Conservation (phyloP, 495 filamentous ascomycete species). For the Penicillium steckii region DNA sequence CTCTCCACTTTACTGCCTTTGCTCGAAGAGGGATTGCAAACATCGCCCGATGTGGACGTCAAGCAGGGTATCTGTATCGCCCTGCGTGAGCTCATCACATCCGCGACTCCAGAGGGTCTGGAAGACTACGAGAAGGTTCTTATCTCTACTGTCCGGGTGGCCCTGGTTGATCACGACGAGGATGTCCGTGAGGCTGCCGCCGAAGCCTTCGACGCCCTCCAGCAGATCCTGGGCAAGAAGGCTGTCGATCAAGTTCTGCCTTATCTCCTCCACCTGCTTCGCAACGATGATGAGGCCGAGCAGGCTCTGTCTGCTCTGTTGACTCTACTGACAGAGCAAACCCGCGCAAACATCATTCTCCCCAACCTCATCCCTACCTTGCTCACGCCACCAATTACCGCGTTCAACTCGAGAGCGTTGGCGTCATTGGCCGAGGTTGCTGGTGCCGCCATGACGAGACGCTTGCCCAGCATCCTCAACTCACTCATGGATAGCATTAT, state of each 20-base stretch:
- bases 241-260: slow-evolving; percentile 94
- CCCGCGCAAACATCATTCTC: slow-evolving; percentile 91
- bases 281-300: slow-evolving; percentile 80
- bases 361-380: slow-evolving; percentile 94
- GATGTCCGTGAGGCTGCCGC: slow-evolving; percentile 95
- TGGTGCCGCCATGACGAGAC: slow-evolving; percentile 80
- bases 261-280: slow-evolving; percentile 81
- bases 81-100: slow-evolving; percentile 85
- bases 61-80: slow-evolving; percentile 98
- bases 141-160: slow-evolving; percentile 90
- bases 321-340: slow-evolving; percentile 89
- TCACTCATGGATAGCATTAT: slow-evolving; percentile 91
- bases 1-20: slow-evolving; percentile 84
- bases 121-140: slow-evolving; percentile 94
- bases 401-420: slow-evolving; percentile 91
- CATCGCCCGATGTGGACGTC: slow-evolving; percentile 85
- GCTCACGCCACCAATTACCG: slow-evolving; percentile 82
- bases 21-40: slow-evolving; percentile 87
- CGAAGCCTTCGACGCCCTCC: slow-evolving; percentile 92
- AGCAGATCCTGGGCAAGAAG: slow-evolving; percentile 89
- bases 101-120: slow-evolving; percentile 84
- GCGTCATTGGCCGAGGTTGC: slow-evolving; percentile 92
- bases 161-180: slow-evolving; percentile 82
- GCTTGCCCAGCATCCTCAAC: slow-evolving; percentile 85
- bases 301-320: slow-evolving; percentile 90